Conservation (phyloP, 2,329 filamentous ascomycete species). For the Malbranchea zuffiana region DNA sequence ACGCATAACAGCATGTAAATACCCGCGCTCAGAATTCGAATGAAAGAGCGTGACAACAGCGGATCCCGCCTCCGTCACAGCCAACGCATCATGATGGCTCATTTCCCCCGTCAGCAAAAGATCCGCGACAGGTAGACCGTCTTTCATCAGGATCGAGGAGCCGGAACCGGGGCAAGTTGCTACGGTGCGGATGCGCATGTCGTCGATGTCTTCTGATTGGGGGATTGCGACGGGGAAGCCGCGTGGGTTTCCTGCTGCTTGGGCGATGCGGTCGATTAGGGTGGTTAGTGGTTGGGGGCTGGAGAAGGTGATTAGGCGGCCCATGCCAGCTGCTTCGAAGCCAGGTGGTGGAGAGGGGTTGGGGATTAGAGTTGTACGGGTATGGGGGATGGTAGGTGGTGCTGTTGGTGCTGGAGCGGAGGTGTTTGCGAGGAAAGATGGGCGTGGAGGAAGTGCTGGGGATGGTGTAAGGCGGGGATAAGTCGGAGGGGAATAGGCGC, state of each 20-base stretch:
- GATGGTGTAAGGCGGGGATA: background rate
- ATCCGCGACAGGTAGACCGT: constrained; percentile 48
- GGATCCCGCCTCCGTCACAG: constrained; percentile 71
- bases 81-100: constrained; percentile 82
- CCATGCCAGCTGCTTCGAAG: constrained; percentile 47
- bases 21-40: constrained; percentile 82
- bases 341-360: constrained; percentile 23
- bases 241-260: constrained; percentile 55
- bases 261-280: constrained; percentile 52
- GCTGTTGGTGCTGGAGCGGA: constrained; percentile 2
- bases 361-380: constrained; percentile 39
- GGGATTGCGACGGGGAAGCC: constrained; percentile 55
- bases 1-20: constrained; percentile 60
- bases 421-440: constrained; percentile 3
- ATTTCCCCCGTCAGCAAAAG: constrained; percentile 85
- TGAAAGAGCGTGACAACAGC: constrained; percentile 81
- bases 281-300: constrained; percentile 42
- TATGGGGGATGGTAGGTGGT: constrained; percentile 20
- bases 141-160: constrained; percentile 57
- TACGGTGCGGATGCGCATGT: constrained; percentile 54
- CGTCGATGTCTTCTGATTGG: constrained; percentile 44
- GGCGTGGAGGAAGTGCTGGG: constrained; percentile 16
- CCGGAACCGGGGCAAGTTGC: constrained; percentile 88
- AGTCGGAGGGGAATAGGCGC: background rate
- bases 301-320: constrained; percentile 48